Percentiles rank a stretch among this genome's conserved stretches.
These are phyloP conservation scores for Endocalyx cinctus DNA, from an alignment of 2,329 filamentous ascomycete genomes.

Conservation along the genomic window DNA sequence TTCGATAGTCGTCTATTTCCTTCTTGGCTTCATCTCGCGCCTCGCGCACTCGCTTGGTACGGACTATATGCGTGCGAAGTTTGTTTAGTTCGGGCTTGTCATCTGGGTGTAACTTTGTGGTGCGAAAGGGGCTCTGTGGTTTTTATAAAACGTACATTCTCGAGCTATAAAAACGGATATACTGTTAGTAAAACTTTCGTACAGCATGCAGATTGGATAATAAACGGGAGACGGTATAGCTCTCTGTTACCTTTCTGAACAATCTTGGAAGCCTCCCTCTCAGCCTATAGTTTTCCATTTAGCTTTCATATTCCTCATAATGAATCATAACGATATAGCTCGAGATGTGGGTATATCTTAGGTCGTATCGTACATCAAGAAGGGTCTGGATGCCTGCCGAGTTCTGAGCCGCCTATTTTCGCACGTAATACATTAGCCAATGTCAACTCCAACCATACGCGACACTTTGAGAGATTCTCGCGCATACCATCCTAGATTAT, in stretches of 20 bases:
- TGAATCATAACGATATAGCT: conserved; percentile 3
- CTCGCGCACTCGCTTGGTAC: conserved; percentile 95
- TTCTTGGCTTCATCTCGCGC: conserved; percentile 95
- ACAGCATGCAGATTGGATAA: conserved; percentile 7
- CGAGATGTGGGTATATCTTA: no score
- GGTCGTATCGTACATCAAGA: conserved; percentile 92
- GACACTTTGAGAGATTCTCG: no score
- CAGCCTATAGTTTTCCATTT: conserved; percentile 57
- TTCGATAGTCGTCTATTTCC: conserved; percentile 90
- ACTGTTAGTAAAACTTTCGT: conserved; percentile 24
- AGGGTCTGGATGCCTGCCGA: conserved; percentile 97
- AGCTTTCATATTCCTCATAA: not conserved
- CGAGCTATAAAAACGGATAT: conserved; percentile 52
- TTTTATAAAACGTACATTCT: conserved; percentile 64
- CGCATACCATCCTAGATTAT: conserved; percentile 16
- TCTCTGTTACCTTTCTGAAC: conserved; percentile 85
- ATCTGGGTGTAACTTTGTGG: not conserved
- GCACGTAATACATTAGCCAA: no score
- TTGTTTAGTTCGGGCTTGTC: not conserved
- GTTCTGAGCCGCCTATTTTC: conserved; percentile 85
- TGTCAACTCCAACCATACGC: no score
- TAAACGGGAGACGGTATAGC: no score
- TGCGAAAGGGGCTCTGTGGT: not conserved
- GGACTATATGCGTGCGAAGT: conserved; percentile 42
- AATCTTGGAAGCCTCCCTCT: conserved; percentile 98